Evolutionary conservation across 129 eudicot genomes (phyloP), one percentile per base, ranked within the genome.

Genomic region (Pittosporum tobira): DNA sequence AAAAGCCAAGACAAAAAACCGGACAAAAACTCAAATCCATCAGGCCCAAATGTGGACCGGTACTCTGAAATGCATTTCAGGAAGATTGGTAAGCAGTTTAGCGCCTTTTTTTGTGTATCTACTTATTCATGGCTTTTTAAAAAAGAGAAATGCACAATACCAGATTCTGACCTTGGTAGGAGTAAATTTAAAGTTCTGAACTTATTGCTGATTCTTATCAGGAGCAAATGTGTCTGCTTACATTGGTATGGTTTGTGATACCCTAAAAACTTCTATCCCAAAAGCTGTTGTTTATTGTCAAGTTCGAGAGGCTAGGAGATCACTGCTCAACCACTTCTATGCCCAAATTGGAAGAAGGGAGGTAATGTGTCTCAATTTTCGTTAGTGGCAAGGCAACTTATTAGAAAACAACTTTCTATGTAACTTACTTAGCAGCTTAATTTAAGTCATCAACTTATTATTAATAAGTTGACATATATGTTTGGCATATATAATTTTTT

Each of bases 241-340:
- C 67, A 65, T 93, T 29, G 74, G 76, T 37, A 81, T 93, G 99
- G 99, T 93, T 22, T 81, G 84, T 64, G 99, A 93, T 8, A 76
- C 96, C 28, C 66, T 93, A 69, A 93, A 51, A 81, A 76, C 67
- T 71, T 73, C 85, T 19, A 83, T 93, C 42, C 99, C 99, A 0
- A 93, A 93, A 79, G 99, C 99, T 25, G 99, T 93, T 56, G 99
- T 93, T 58, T 69, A 83, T 73, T 93, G 99, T 69, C 99, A 93
- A 79, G 99, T 93, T 60, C 71, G 84, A 66, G 90, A 93, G 75
- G 99, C 99, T 55, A 93, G 82, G 71, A 72, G 80, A 66, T 59
- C 94, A n/a, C 70, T 93, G 60, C 87, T 93, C 20, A 84, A 87
- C 68, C 76, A 66, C 21, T 93, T 87, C 51, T 93, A 93, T 55